A percentile compares a stretch with the other conserved stretches of the same genome.
Conservation (phyloP, 2,329 filamentous ascomycete species). For the Calonectria montana region DNA sequence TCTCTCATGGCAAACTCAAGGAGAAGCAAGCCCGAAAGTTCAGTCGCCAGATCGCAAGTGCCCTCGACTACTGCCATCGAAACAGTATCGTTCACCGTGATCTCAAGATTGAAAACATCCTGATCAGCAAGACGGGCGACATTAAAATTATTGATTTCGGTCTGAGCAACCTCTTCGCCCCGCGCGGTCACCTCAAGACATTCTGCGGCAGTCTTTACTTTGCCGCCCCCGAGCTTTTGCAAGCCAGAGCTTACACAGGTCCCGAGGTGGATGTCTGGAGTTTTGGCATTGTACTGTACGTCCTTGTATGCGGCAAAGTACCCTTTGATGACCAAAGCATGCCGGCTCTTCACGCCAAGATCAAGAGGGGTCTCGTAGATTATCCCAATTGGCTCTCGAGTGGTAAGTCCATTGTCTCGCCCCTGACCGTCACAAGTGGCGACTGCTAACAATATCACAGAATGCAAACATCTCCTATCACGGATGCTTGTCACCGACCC, state of each 20-base stretch:
- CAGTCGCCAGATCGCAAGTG: conserved; percentile 95
- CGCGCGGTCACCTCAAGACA: conserved; percentile 86
- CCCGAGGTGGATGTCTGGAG: conserved; percentile 99
- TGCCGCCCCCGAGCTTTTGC: conserved; percentile 92
- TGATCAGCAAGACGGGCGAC: conserved; percentile 98
- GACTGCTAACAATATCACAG: conserved; percentile 63
- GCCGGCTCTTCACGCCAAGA: conserved; percentile 97
- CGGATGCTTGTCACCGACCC: conserved; percentile 97
- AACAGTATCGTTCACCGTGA: conserved; percentile 99
- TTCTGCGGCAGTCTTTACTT: conserved; percentile 99
- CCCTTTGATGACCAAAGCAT: conserved; percentile 99
- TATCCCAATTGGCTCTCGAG: conserved; percentile 93
- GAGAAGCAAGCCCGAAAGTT: conserved; percentile 99
- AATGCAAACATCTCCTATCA: conserved; percentile 92
- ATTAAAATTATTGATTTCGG: conserved; percentile 99
- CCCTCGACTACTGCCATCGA: conserved; percentile 95
- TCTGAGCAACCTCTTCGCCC: conserved; percentile 94
- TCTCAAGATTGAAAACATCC: conserved; percentile 98
- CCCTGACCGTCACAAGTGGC: background rate
- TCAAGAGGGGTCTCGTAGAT: conserved; percentile 96
- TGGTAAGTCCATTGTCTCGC: conserved; percentile 69
- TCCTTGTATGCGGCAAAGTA: conserved; percentile 96
- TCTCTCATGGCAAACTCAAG: conserved; percentile 96
- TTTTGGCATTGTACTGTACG: conserved; percentile 97
- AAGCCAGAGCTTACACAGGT: conserved; percentile 93